Percentiles rank a stretch among this genome's conserved stretches.
Conservation (phyloP, 441 rosid genomes). For the Sinapis alba region DNA sequence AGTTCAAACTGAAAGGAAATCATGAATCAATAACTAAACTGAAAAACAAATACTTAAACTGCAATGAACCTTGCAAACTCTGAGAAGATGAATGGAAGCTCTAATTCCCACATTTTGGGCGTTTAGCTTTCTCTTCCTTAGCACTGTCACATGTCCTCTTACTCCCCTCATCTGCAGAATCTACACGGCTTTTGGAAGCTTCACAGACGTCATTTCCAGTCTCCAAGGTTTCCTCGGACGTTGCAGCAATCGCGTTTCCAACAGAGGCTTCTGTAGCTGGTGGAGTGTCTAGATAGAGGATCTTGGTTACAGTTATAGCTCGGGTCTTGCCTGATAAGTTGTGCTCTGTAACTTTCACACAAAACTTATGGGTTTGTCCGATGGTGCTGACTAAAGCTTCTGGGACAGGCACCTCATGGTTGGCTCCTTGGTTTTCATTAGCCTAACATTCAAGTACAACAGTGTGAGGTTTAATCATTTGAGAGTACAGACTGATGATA, state of each 20-base stretch:
- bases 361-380: neutral
- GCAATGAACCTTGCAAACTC: neutral
- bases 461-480: neutral
- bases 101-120: neutral
- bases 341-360: neutral
- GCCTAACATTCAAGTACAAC: neutral
- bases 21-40: neutral
- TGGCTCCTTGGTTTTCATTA: neutral
- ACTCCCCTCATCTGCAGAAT: neutral
- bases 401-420: neutral
- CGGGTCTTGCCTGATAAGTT: neutral
- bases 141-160: neutral
- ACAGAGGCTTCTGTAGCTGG: neutral
- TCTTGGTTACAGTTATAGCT: neutral
- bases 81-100: neutral
- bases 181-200: neutral
- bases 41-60: neutral
- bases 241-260: neutral
- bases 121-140: neutral
- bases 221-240: neutral
- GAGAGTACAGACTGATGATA: neutral
- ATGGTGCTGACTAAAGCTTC: neutral
- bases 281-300: neutral
- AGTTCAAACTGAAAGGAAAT: neutral
- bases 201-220: neutral